Percentiles rank a stretch among this genome's conserved stretches.
These are phyloP conservation scores for Chlorella vulgaris DNA, from an alignment of 139 green algal species.

Conservation along the genomic window DNA sequence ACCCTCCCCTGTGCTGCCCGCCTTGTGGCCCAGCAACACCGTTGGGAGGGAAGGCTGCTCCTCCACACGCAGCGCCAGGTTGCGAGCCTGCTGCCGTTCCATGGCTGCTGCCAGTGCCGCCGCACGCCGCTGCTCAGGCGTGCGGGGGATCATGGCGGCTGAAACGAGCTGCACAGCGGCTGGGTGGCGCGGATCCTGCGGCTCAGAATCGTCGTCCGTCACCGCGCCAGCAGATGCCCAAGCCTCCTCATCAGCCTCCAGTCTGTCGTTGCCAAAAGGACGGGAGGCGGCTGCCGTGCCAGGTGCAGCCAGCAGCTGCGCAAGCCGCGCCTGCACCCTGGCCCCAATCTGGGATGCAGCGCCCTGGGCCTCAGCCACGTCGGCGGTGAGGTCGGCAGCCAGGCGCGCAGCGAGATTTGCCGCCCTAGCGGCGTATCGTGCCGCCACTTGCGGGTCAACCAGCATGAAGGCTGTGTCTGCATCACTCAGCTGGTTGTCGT, in stretches of 20 bases:
- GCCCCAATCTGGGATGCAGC: background rate
- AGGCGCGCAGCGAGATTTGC: background rate
- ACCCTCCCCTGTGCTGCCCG: background rate
- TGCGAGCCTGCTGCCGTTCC: conserved; percentile 9
- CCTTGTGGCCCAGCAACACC: background rate
- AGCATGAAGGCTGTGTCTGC: conserved; percentile 28
- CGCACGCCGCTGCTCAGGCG: conserved; percentile 8
- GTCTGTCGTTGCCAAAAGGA: no score
- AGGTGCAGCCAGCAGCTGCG: background rate
- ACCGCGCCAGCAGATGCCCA: background rate
- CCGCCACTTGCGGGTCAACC: background rate
- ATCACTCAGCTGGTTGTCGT: conserved; percentile 20
- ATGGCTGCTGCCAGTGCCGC: background rate
- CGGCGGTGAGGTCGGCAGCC: conserved; percentile 5
- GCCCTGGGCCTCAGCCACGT: background rate
- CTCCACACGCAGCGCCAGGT: background rate
- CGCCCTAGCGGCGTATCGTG: background rate
- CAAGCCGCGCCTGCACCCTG: background rate
- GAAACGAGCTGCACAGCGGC: background rate
- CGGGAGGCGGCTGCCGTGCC: no score
- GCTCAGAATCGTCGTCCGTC: background rate
- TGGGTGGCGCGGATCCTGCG: background rate
- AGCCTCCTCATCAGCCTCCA: background rate
- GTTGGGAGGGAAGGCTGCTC: background rate
- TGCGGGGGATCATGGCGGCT: background rate